Evolutionary conservation across 352 stramenopile genomes (phyloP), one percentile per base, ranked within the genome.

Genomic region (Phytophthora colocasiae): DNA sequence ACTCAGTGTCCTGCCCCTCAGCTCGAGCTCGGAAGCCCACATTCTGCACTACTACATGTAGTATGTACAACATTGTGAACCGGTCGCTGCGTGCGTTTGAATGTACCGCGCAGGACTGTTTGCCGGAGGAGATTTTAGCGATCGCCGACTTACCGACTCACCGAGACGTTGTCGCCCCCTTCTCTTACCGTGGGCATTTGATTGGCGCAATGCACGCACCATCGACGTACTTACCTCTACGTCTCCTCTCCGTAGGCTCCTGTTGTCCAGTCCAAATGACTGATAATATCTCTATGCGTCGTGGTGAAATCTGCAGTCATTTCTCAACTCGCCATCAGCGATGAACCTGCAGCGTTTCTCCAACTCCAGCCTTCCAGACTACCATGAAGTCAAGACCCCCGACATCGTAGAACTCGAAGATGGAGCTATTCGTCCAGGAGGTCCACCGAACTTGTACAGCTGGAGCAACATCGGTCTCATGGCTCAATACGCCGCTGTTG

Each of bases 401-500:
- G 54, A 70, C n/a, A 1, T 52, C 24, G 5, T 9, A 17, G 46
- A 58, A 4, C 52, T 73, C 38, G 69, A 81, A 59, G 61, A 72
- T 52, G 73, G 73, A 38, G 73, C 73, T 12, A 55, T 81, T 50
- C 73, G 73, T 8, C 43, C 56, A 3, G 73, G 73, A 29, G 67
- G 55, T 6, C 51, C 65, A 5, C 69, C 69, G 22, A 54, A 72
- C 26, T 59, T 78, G 29, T 78, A 70, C 59, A 66, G 53, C 11
- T 57, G 58, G 43, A 34, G 46, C 31, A 63, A 77, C 39, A 55
- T 79, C 19, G 70, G 71, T 7, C 46, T 82, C 10, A 45, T 80
- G 17, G 62, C 68, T 17, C 70, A 81, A 29, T 79, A 77, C 54
- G 69, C 69, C 31, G 66, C 48, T 12, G 56, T 77, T 22, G 74